Evolutionary conservation across 2,329 filamentous ascomycete genomes (phyloP), one percentile per base, ranked within the genome.

Genomic region (Thelonectria rubi): DNA sequence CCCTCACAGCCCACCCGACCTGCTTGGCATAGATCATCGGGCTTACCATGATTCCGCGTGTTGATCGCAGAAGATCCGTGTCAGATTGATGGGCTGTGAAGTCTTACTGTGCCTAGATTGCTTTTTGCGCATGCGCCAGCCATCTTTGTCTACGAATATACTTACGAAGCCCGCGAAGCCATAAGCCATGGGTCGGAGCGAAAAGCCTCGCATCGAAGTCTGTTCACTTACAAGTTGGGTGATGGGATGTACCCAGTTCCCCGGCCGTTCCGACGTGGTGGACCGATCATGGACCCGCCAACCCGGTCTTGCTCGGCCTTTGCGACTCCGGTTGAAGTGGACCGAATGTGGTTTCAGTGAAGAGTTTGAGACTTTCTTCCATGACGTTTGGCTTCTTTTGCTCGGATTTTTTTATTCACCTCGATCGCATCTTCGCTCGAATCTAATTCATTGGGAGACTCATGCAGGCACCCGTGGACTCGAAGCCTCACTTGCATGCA

Each of bases 251-350:
- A 54, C 5, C 32, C 37, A 24, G 39, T 53, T 32, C 45, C 53
- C 58, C 58, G 58, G 53, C 21, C 42, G 10, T 56, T 52, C 55
- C 60, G 60, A 62, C n/a, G n/a, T n/a, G 55, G 60, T 62, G 60
- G 60, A 50, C 46, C 59, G 50, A 58, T 50, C n/a, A 52, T 57
- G 37, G 53, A 43, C 49, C 54, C 54, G 37, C 43, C 18, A 18
- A 40, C 26, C 39, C 55, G 55, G 60, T 47, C 45, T 57, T 51
- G 26, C 46, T 58, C 20, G 37, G 54, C 43, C 26, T 42, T 50
- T 20, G 45, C 39, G 26, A 30, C 26, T 59, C 47, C 58, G 32
- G 47, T 47, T 55, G 43, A 60, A 39, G 40, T 11, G 14, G 26
- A 11, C 45, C 24, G 21, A 18, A 30, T 56, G 45, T 26, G 45